Percentiles rank a stretch among this genome's conserved stretches.
phyloP scores from a whole-genome alignment of 2,329 filamentous ascomycete species.

The Cladosporium oxysporum region DNA sequence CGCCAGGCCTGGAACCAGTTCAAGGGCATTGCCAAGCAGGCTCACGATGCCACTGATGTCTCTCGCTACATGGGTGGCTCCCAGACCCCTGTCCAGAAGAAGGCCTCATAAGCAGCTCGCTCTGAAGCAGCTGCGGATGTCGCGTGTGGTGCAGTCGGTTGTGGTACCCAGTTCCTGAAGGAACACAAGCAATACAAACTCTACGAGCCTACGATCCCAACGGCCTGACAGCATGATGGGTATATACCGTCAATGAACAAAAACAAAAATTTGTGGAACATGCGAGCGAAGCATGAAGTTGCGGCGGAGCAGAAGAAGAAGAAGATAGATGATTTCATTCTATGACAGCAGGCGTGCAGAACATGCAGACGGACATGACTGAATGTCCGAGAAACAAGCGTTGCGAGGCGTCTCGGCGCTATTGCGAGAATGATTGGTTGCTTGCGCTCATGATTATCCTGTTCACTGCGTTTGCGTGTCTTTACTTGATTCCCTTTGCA shows the following conservation, averaged over 20 bases:
- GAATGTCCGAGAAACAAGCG: slow-evolving; percentile 7
- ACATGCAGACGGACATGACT: not conserved
- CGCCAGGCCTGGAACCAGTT: slow-evolving; percentile 77
- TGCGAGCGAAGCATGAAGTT: not conserved
- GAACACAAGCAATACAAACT: slow-evolving; percentile 16
- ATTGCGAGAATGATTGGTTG: not conserved
- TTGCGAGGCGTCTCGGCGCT: slow-evolving; percentile 19
- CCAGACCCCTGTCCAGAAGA: slow-evolving; percentile 59
- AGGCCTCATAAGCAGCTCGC: slow-evolving; percentile 55
- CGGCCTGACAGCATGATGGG: slow-evolving; percentile 18
- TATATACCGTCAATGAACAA: slow-evolving; percentile 11
- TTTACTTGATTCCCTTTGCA: slow-evolving; percentile 6
- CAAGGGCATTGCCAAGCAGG: slow-evolving; percentile 73
- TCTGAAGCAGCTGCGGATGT: not conserved
- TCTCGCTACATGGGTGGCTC: slow-evolving; percentile 67
- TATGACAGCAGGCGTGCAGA: slow-evolving; percentile 5
- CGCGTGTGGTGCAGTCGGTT: slow-evolving; percentile 7
- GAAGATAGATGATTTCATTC: slow-evolving; percentile 18
- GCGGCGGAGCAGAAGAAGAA: not conserved
- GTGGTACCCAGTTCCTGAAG: not conserved
- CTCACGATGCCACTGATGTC: slow-evolving; percentile 76
- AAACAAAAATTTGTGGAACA: slow-evolving; percentile 5
- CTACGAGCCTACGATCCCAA: slow-evolving; percentile 20
- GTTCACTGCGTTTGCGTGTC: slow-evolving; percentile 8
- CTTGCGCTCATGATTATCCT: slow-evolving; percentile 1